Conservation (phyloP, 441 rosid species). For the Francoa sonchifolia region DNA sequence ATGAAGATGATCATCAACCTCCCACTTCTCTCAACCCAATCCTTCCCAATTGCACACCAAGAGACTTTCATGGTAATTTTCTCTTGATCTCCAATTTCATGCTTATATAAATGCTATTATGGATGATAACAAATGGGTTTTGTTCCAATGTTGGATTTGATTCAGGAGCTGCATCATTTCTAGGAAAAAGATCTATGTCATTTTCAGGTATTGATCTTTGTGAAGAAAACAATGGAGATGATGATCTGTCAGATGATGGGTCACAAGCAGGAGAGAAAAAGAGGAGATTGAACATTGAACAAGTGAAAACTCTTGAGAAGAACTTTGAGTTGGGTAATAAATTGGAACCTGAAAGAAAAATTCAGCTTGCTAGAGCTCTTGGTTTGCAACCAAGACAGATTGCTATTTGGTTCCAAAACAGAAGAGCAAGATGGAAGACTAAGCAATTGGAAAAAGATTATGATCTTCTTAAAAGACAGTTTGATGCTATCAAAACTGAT, state of each 20-base stretch:
- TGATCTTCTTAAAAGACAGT: slow-evolving; percentile 61
- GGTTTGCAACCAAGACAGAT: slow-evolving; percentile 86
- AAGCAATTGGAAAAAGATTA: slow-evolving; percentile 87
- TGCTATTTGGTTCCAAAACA: slow-evolving; percentile 94
- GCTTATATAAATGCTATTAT: no score
- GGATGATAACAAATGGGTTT: no score
- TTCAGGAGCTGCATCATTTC: slow-evolving; percentile 40
- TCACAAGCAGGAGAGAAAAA: slow-evolving; percentile 85
- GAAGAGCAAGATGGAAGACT: slow-evolving; percentile 95
- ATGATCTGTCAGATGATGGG: slow-evolving; percentile 87
- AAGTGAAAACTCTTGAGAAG: slow-evolving; percentile 85
- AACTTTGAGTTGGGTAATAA: slow-evolving; percentile 85
- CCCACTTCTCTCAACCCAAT: slow-evolving; percentile 49
- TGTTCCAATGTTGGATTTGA: no score
- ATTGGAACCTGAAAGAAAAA: slow-evolving; percentile 92
- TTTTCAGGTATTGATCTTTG: slow-evolving; percentile 55
- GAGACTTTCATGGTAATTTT: slow-evolving; percentile 82
- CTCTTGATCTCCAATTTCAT: no score
- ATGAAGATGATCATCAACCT: slow-evolving; percentile 55
- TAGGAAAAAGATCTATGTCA: slow-evolving; percentile 81
- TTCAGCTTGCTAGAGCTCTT: slow-evolving; percentile 74
- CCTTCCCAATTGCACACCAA: slow-evolving; percentile 57
- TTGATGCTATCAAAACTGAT: slow-evolving; percentile 63
- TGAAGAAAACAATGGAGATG: slow-evolving; percentile 52
- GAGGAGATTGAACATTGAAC: slow-evolving; percentile 81